Base-by-base conservation (phyloP, 2,329 filamentous ascomycete genomes). In the Cladosporium sp. region DNA sequence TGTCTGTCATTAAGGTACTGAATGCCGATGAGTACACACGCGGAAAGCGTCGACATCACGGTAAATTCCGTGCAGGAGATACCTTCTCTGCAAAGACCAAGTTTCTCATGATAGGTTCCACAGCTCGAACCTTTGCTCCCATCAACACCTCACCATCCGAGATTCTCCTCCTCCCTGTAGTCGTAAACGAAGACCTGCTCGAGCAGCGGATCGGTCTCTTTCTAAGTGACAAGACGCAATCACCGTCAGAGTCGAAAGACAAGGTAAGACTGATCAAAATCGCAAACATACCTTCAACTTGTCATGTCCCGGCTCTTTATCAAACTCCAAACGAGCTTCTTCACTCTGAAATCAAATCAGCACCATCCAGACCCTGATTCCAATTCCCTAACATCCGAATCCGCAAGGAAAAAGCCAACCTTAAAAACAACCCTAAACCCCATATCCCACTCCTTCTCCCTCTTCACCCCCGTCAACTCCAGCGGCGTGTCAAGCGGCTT, bases 101-200 rank as follows among this genome's bases (percentile, higher is more conserved):
- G n/a, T n/a, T n/a, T n/a, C n/a, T n/a, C n/a, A n/a, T n/a, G n/a
- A n/a, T n/a, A n/a, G n/a, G n/a, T n/a, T n/a, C n/a, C n/a, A n/a
- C n/a, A n/a, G n/a, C n/a, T n/a, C n/a, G n/a, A n/a, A n/a, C n/a
- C n/a, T n/a, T n/a, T n/a, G n/a, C n/a, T n/a, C n/a, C n/a, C n/a
- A 27, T 27, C 22, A 9, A 27, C 22, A 27, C 9, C 22, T 27
- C 22, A 50, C 47, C 47, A 50, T 8, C 50, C 49, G 39, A 44
- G 40, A 18, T 50, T 50, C 17, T 38, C 30, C 11, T 50, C 39
- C n/a, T 50, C 47, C n/a, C 18, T 9, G 53, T 86, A 58, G 88
- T 87, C 3, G 88, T 41, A 32, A 51, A 67, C 53, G 57, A 66
- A 12, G 38, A 50, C 47, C 27, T 50, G 47, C 19, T 50, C 47